A percentile compares a stretch with the other conserved stretches of the same genome.
phyloP scores from a whole-genome alignment of 2,329 filamentous ascomycete species.

The Beauveria varroae region DNA sequence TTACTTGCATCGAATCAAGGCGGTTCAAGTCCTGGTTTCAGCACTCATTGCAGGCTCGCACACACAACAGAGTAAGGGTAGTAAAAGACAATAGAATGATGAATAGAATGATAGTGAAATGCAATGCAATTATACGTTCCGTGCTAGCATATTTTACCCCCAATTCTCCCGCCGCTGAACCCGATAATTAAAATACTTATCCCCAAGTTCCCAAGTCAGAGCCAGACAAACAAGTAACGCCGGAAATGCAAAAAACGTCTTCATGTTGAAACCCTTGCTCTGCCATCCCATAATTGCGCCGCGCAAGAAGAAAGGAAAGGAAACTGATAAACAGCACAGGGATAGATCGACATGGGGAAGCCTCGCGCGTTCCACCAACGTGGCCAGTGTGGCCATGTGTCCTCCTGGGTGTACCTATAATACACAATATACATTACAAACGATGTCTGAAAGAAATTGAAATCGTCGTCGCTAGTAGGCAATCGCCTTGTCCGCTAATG shows the following conservation, averaged over 20 bases:
- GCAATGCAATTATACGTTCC: neutral
- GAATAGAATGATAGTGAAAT: neutral
- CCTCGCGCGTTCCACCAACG: neutral
- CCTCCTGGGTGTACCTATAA: neutral
- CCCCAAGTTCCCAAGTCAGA: neutral
- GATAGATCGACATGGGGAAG: neutral
- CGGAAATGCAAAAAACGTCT: slow-evolving; percentile 4
- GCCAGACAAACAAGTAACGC: neutral
- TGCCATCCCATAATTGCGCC: slow-evolving; percentile 1
- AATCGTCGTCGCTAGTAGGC: neutral
- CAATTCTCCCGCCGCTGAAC: neutral
- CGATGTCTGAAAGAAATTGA: neutral
- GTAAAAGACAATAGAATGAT: neutral
- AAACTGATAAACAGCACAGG: neutral
- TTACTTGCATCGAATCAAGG: too few relatives aligned
- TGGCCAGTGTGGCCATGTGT: neutral
- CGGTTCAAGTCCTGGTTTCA: too few relatives aligned
- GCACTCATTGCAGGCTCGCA: too few relatives aligned
- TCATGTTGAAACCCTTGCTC: neutral
- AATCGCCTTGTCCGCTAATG: neutral
- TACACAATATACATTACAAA: slow-evolving; percentile 18
- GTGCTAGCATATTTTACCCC: neutral
- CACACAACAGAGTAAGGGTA: neutral
- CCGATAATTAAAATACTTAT: neutral
- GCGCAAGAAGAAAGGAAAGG: neutral